A percentile compares a stretch with the other conserved stretches of the same genome.
phyloP scores from a whole-genome alignment of 208 protist genomes.

The Trypanosoma platydactyli region DNA sequence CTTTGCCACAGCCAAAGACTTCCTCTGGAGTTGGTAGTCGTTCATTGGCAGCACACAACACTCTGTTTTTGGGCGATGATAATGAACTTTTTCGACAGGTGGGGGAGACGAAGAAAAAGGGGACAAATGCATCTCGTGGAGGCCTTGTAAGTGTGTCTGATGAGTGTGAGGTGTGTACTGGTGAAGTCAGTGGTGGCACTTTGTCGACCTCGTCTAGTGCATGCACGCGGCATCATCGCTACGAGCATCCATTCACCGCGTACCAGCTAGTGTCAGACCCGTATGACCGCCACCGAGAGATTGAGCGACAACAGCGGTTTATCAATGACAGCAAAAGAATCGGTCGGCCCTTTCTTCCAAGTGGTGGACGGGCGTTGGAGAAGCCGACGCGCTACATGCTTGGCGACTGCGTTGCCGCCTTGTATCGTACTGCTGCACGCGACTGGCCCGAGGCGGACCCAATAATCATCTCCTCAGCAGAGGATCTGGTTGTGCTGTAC shows the following conservation, averaged over 20 bases:
- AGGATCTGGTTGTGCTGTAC: constrained; percentile 90
- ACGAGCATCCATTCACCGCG: constrained; percentile 35
- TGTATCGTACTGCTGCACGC: constrained; percentile 61
- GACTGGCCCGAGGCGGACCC: constrained; percentile 79
- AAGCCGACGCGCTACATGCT: constrained; percentile 78
- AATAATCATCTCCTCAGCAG: constrained; percentile 80
- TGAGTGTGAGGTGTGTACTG: constrained; percentile 1
- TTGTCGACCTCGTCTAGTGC: constrained; percentile 23
- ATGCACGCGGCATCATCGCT: constrained; percentile 53
- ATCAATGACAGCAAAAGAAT: constrained; percentile 67
- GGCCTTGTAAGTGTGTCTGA: background rate
- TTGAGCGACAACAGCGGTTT: constrained; percentile 64
- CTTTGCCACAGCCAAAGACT: background rate
- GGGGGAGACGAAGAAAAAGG: background rate
- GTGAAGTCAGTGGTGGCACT: background rate
- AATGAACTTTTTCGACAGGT: background rate
- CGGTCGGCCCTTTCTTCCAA: constrained; percentile 67
- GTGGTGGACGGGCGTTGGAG: constrained; percentile 38
- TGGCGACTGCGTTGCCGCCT: constrained; percentile 69
- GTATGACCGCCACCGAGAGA: constrained; percentile 68
- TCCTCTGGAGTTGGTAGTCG: background rate
- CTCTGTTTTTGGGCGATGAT: background rate
- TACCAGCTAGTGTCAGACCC: constrained; percentile 50
- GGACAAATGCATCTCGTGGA: background rate
- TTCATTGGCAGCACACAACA: background rate